These are phyloP conservation scores for Arctostaphylos glauca DNA, from an alignment of 148 eudicot species.

Conservation along the genomic window DNA sequence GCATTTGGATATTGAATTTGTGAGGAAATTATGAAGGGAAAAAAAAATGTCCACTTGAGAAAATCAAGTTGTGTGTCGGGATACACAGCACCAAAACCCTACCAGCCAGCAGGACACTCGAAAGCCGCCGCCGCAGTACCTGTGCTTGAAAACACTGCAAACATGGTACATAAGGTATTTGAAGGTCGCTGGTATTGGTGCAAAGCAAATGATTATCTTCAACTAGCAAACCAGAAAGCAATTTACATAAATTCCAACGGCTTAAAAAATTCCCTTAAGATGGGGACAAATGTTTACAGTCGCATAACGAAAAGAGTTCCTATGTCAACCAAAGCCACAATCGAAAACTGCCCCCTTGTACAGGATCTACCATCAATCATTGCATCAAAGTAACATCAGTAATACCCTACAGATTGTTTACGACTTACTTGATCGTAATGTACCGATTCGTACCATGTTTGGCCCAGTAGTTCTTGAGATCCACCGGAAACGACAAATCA, in stretches of 20 bases:
- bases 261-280: neutral
- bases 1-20: neutral
- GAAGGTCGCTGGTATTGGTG: neutral
- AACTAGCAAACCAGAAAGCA: conserved; percentile 6
- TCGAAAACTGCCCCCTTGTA: conserved; percentile 8
- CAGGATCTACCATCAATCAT: conserved; percentile 4
- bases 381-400: neutral
- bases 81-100: too few species aligned
- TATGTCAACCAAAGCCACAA: neutral
- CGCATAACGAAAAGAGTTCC: conserved; percentile 1
- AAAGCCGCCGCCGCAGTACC: too few species aligned
- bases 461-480: conserved; percentile 74
- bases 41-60: too few species aligned
- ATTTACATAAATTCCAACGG: neutral
- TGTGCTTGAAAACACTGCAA: too few species aligned
- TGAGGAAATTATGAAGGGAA: neutral
- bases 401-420: neutral
- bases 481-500: conserved; percentile 60
- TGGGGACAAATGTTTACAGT: neutral
- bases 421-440: conserved; percentile 59
- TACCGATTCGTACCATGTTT: conserved; percentile 91
- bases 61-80: neutral
- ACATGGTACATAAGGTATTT: too few species aligned
- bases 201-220: neutral
- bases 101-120: too few species aligned